Conservation (phyloP, 2,329 filamentous ascomycete species). For the Alternaria consortialis region DNA sequence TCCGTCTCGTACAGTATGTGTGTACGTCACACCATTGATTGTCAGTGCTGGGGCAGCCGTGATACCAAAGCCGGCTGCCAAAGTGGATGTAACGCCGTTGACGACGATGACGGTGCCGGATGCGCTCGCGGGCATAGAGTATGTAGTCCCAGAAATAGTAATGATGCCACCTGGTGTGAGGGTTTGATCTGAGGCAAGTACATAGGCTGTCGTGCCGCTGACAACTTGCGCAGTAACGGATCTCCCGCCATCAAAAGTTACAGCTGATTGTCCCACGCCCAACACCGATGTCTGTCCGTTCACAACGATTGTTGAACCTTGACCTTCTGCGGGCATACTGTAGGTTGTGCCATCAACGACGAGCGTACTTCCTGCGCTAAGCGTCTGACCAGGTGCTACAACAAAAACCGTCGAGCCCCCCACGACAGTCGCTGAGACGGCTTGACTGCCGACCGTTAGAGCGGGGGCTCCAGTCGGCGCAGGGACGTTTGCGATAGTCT, state of each 20-base stretch:
- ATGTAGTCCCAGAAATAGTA: constrained; percentile 41
- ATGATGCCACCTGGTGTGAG: constrained; percentile 39
- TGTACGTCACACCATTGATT: constrained; percentile 39
- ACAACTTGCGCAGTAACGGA: constrained; percentile 26
- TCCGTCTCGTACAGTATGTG: constrained; percentile 33
- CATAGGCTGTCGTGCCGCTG: constrained; percentile 36
- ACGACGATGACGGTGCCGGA: constrained; percentile 39
- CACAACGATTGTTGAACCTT: constrained; percentile 35
- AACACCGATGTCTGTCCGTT: constrained; percentile 28
- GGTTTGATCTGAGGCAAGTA: constrained; percentile 34
- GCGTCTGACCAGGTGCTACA: constrained; percentile 17
- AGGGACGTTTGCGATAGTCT: constrained; percentile 34
- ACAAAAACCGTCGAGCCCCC: constrained; percentile 39
- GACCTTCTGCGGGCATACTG: constrained; percentile 29
- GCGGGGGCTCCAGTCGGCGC: constrained; percentile 26
- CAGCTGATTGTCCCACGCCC: constrained; percentile 7
- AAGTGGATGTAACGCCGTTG: constrained; percentile 39
- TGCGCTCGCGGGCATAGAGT: constrained; percentile 34
- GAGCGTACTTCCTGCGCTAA: constrained; percentile 35
- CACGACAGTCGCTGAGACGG: constrained; percentile 32
- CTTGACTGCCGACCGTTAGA: constrained; percentile 32
- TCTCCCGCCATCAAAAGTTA: constrained; percentile 30
- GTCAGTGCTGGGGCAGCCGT: constrained; percentile 37
- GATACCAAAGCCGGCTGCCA: constrained; percentile 17
- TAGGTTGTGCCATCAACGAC: constrained; percentile 39